phyloP scores from a whole-genome alignment of 768 basidiomycete species.

The Neoboletus brunneissimus region DNA sequence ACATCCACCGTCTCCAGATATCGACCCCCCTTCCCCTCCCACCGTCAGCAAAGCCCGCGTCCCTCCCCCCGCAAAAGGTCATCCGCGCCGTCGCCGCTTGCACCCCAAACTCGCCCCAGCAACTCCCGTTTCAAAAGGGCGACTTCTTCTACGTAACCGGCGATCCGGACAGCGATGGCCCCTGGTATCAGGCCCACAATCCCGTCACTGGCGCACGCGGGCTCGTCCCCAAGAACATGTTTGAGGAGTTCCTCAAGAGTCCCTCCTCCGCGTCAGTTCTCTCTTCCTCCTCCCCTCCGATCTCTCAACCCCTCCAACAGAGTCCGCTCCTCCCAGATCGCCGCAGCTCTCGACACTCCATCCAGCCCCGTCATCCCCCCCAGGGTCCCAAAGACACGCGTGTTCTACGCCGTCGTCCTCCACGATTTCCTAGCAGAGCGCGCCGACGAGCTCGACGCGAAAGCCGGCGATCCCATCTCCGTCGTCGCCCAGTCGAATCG shows the following conservation, averaged over 20 bases:
- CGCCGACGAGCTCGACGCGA: conserved; percentile 93
- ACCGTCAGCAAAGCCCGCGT: conserved; percentile 46
- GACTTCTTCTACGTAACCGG: conserved; percentile 97
- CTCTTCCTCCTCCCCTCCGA: not conserved
- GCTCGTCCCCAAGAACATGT: conserved; percentile 80
- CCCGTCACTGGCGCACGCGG: conserved; percentile 89
- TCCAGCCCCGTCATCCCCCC: conserved; percentile 35
- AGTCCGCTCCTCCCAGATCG: conserved; percentile 41
- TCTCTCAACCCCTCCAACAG: conserved; percentile 23
- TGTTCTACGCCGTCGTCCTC: conserved; percentile 91
- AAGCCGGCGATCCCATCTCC: conserved; percentile 88
- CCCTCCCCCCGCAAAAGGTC: conserved; percentile 90
- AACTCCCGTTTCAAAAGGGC: conserved; percentile 88
- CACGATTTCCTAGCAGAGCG: conserved; percentile 97
- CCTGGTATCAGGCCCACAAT: conserved; percentile 94
- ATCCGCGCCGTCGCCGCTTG: conserved; percentile 78
- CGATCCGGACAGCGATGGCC: conserved; percentile 54
- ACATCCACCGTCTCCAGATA: conserved; percentile 57
- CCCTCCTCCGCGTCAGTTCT: conserved; percentile 43
- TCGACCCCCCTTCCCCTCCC: conserved; percentile 69
- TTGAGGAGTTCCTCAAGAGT: conserved; percentile 87
- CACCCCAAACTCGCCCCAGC: conserved; percentile 70
- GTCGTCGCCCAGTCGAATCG: conserved; percentile 99
- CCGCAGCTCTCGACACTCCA: conserved; percentile 17
- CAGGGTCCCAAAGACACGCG: conserved; percentile 45